A percentile compares a stretch with the other conserved stretches of the same genome.
These are phyloP conservation scores for Globisporangium okanoganense DNA, from an alignment of 352 stramenopile species.

Conservation along the genomic window DNA sequence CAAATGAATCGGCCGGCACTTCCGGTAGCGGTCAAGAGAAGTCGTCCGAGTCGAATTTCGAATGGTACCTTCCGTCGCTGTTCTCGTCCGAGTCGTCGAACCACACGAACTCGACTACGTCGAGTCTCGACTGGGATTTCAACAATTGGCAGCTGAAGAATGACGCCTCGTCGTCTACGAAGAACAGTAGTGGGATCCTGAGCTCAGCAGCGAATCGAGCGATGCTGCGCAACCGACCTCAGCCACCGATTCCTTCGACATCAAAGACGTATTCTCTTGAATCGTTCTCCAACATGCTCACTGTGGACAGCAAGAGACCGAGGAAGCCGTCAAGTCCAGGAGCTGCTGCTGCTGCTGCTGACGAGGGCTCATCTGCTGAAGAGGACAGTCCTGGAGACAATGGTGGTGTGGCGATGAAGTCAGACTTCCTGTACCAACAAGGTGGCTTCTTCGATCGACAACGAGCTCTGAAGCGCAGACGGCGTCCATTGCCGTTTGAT, in stretches of 20 bases:
- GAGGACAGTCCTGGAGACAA: constrained; percentile 18
- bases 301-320: constrained; percentile 19
- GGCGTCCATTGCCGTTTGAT: constrained; percentile 55
- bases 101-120: constrained; percentile 42
- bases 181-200: constrained; percentile 1
- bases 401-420: constrained; percentile 28
- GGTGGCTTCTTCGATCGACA: constrained; percentile 82
- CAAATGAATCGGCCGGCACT: constrained; percentile 6
- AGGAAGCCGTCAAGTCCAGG: constrained; percentile 10
- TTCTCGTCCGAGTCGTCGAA: constrained; percentile 69
- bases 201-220: background rate
- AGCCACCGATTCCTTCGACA: constrained; percentile 15
- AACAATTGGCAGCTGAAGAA: constrained; percentile 41
- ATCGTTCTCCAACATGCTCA: constrained; percentile 56
- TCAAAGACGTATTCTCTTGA: constrained; percentile 53
- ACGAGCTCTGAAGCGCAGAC: constrained; percentile 48
- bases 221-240: constrained; percentile 5
- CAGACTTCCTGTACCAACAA: constrained; percentile 74
- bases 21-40: constrained; percentile 15
- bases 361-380: constrained; percentile 19
- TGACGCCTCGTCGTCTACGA: constrained; percentile 2
- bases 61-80: constrained; percentile 73
- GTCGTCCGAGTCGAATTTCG: constrained; percentile 46
- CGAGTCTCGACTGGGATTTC: constrained; percentile 80
- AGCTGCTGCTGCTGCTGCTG: constrained; percentile 9